These are phyloP conservation scores for Creolimax fragrantissima DNA, from an alignment of 78 protist species.

Conservation along the genomic window DNA sequence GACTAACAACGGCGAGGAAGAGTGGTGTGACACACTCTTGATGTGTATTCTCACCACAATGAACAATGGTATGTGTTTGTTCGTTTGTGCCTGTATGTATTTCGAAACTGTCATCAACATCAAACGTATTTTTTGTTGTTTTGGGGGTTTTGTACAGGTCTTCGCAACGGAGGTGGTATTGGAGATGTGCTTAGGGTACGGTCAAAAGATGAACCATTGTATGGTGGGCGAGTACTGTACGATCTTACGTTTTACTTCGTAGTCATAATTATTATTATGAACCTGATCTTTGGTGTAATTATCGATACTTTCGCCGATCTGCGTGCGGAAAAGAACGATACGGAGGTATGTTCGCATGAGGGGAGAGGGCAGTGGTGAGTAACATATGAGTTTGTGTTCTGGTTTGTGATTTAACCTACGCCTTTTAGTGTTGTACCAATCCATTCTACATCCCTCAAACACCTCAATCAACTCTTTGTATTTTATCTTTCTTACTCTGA, in stretches of 20 bases:
- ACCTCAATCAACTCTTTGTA: not conserved
- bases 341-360: slow-evolving; percentile 4
- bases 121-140: not conserved
- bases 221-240: slow-evolving; percentile 13
- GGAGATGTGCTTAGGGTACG: slow-evolving; percentile 10
- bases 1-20: not conserved
- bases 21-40: not conserved
- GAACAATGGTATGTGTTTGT: not conserved
- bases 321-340: slow-evolving; percentile 41
- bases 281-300: slow-evolving; percentile 61
- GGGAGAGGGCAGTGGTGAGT: not conserved
- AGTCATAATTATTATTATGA: slow-evolving; percentile 46
- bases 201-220: not conserved
- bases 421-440: not conserved
- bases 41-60: not conserved
- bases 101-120: not conserved
- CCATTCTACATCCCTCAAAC: not conserved
- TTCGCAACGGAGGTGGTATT: slow-evolving; percentile 46
- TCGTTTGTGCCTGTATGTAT: not conserved
- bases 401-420: not conserved
- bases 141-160: not conserved
- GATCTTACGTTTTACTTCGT: slow-evolving; percentile 46
- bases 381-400: not conserved
- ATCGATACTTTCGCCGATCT: slow-evolving; percentile 73
- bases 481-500: too few relatives aligned